Conservation (phyloP, 2,329 filamentous ascomycete genomes). For the Cladosporium sp. region DNA sequence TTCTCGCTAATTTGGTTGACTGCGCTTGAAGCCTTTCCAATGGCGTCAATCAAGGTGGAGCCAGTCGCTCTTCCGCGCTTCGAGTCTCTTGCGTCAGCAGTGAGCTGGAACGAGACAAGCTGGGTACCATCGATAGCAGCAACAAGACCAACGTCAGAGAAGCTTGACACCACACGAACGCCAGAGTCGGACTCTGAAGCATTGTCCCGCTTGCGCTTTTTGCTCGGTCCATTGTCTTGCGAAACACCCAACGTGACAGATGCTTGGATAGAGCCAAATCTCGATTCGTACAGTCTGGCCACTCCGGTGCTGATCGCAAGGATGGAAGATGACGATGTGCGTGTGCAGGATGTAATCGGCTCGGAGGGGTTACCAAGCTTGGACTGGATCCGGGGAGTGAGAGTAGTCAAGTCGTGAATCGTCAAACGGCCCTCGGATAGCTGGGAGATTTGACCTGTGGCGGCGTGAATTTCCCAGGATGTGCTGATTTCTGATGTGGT, state of each 20-base stretch:
- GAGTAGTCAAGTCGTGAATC: constrained; percentile 64
- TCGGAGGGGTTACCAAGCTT: constrained; percentile 47
- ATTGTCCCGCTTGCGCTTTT: constrained; percentile 22
- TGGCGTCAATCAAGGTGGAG: constrained; percentile 58
- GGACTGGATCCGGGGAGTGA: constrained; percentile 60
- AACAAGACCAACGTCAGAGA: constrained; percentile 65
- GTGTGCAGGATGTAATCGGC: constrained; percentile 61
- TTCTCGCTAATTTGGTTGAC: not conserved
- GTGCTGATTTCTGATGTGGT: not conserved
- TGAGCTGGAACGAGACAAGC: constrained; percentile 65
- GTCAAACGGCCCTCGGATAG: constrained; percentile 56
- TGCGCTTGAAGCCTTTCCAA: constrained; percentile 58
- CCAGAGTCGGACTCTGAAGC: constrained; percentile 20
- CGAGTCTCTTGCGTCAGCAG: constrained; percentile 31
- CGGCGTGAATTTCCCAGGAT: constrained; percentile 49
- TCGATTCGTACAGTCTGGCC: constrained; percentile 67
- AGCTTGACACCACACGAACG: constrained; percentile 48
- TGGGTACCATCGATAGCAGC: constrained; percentile 64
- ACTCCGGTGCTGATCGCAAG: constrained; percentile 60
- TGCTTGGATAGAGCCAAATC: constrained; percentile 58
- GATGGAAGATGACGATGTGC: constrained; percentile 66
- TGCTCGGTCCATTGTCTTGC: not conserved
- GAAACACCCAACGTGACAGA: constrained; percentile 33
- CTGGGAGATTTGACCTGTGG: constrained; percentile 64
- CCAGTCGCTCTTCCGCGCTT: constrained; percentile 38